Base-by-base conservation (phyloP, 768 basidiomycete genomes). In the Thelephora ganbajun region DNA sequence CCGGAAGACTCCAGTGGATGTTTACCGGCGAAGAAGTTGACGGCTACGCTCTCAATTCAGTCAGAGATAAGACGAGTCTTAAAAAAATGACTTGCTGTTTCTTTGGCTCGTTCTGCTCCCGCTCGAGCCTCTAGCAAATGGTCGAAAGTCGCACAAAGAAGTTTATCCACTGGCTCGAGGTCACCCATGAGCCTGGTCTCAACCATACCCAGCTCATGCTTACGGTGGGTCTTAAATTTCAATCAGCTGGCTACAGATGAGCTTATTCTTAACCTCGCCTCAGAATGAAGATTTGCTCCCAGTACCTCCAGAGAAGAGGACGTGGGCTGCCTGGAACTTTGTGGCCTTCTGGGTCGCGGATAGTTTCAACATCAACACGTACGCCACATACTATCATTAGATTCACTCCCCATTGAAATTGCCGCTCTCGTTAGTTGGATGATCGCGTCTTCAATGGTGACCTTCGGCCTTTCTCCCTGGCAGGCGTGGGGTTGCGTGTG, bases 401-500 rank as follows among this genome's bases (percentile, higher is more conserved):
- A 6, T 5, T 37, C 14, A 12, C 43, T 35, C 23, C 23, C 41
- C 5, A 35, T 37, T 22, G 13, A 16, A 9, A 14, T 33, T 33
- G n/a, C 7, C 30, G 41, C 33, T 51, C 33, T 39, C 49, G 46
- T n/a, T 47, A 82, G 79, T 50, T 83, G 79, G 81, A 80, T 80
- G 80, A 83, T 84, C 50, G 80, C 72, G 0, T 82, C 80, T 23
- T 79, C 80, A 11, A 83, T 85, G 82, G 71, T 80, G 30, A 74
- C 80, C 51, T 62, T 77, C 23, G 80, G 80, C 2, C 70, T 87
- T 26, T 79, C 79, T 0, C 87, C 83, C 83, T 88, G 83, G 83
- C 81, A 87, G 59, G 79, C 86, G 13, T 84, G 86, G 82, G 70
- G 89, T 46, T 86, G 80, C 50, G 80, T 82, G 11, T 83, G 79